phyloP scores from a whole-genome alignment of 1,284 basidiomycete species.

The Ceratobasidium sp. region DNA sequence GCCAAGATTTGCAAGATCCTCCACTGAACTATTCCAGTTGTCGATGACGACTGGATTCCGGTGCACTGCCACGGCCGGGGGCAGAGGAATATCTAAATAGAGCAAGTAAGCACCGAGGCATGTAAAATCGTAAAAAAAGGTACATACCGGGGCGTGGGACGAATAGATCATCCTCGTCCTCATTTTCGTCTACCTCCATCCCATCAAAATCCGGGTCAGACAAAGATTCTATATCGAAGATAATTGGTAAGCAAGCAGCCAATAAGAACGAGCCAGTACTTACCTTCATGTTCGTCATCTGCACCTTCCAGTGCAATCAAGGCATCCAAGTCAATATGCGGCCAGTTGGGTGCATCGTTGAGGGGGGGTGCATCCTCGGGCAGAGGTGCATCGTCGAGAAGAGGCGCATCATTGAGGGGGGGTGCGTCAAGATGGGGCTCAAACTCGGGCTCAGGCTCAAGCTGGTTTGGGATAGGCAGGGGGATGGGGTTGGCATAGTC shows the following conservation, averaged over 20 bases:
- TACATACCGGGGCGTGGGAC: not conserved
- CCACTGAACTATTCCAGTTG: not conserved
- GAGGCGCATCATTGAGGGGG: not conserved
- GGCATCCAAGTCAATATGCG: not conserved
- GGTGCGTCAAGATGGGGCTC: not conserved
- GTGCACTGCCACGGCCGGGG: too few relatives aligned
- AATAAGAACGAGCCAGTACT: not conserved
- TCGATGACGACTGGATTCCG: not conserved
- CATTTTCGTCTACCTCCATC: not conserved
- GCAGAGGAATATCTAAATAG: not conserved
- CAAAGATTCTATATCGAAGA: not conserved
- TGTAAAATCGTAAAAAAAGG: not conserved
- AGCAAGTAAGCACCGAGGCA: not conserved
- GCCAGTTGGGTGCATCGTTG: not conserved
- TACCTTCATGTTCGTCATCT: not conserved
- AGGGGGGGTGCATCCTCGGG: too few relatives aligned
- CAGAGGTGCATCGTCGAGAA: not conserved
- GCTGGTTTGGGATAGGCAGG: too few relatives aligned
- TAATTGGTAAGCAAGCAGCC: not conserved
- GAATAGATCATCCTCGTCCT: not conserved
- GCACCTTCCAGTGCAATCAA: not conserved
- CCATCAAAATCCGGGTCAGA: not conserved
- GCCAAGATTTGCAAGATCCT: not conserved
- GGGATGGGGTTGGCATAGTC: too few relatives aligned
- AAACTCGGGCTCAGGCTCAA: too few relatives aligned